Conservation (phyloP, 2,329 filamentous ascomycete species). For the Hymenoscyphus scutula region DNA sequence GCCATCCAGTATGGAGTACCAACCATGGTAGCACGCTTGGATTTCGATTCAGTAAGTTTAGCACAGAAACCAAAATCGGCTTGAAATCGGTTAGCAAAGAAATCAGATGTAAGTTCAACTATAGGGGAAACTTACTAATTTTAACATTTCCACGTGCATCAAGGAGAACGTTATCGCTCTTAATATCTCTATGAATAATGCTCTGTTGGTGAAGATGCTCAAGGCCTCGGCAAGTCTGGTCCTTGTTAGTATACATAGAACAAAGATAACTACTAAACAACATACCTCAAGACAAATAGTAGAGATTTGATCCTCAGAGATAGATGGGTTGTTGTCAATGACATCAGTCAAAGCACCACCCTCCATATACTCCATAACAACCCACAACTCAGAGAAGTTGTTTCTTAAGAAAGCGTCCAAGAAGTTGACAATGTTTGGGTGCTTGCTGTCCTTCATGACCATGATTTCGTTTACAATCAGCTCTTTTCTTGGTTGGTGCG, state of each 20-base stretch:
- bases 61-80: conserved; percentile 99
- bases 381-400: conserved; percentile 94
- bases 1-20: conserved; percentile 99
- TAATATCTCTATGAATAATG: conserved; percentile 99
- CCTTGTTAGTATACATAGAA: conserved; percentile 16
- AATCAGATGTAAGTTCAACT: background rate
- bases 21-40: conserved; percentile 98
- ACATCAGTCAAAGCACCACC: conserved; percentile 96
- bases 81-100: conserved; percentile 45
- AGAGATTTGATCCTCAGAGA: conserved; percentile 95
- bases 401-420: conserved; percentile 95
- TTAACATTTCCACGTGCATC: conserved; percentile 95
- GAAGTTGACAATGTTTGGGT: conserved; percentile 99
- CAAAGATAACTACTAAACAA: conserved; percentile 15
- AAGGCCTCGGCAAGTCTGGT: conserved; percentile 88
- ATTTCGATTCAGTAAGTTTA: conserved; percentile 95
- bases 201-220: conserved; percentile 93
- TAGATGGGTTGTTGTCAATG: conserved; percentile 94
- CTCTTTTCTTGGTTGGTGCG: conserved; percentile 95
- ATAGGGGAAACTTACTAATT: conserved; percentile 67
- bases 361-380: conserved; percentile 99
- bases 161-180: conserved; percentile 96
- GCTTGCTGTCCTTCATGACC: conserved; percentile 99
- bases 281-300: conserved; percentile 94
- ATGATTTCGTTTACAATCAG: conserved; percentile 99